A percentile compares a stretch with the other conserved stretches of the same genome.
Conservation (phyloP, 2,329 filamentous ascomycete species). For the Sporothrix brunneoviolacea region DNA sequence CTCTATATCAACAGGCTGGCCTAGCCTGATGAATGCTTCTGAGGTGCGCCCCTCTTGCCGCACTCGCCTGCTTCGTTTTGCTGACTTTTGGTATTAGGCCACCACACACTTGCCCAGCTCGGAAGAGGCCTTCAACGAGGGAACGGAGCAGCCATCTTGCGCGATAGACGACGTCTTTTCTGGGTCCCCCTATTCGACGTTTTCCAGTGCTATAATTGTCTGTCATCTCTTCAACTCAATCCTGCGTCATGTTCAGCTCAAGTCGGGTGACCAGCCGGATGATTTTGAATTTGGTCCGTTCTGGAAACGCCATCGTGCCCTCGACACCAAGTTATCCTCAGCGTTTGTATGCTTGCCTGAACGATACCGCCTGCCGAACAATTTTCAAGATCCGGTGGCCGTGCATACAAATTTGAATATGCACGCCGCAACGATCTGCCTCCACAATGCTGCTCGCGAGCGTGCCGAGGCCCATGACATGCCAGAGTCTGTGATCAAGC, state of each 20-base stretch:
- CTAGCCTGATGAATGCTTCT: conserved; percentile 66
- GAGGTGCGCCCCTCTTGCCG: conserved; percentile 43
- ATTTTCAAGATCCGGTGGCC: conserved; percentile 62
- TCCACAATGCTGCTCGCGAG: conserved; percentile 83
- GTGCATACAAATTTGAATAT: conserved; percentile 84
- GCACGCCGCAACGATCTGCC: conserved; percentile 78
- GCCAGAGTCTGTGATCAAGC: conserved; percentile 55
- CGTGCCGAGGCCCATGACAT: conserved; percentile 69
- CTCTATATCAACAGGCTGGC: conserved; percentile 86
- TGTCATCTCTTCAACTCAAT: conserved; percentile 77
- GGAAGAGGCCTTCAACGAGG: conserved; percentile 67
- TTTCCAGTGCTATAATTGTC: conserved; percentile 66
- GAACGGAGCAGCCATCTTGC: conserved; percentile 54
- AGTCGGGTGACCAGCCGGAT: conserved; percentile 62
- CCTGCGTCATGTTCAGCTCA: conserved; percentile 70
- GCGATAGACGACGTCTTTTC: conserved; percentile 59
- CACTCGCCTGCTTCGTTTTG: not conserved
- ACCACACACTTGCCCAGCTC: conserved; percentile 72
- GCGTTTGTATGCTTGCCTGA: conserved; percentile 74
- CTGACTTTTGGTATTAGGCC: conserved; percentile 38
- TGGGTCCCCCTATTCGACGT: conserved; percentile 58
- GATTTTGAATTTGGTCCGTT: conserved; percentile 70
- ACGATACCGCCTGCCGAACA: conserved; percentile 62
- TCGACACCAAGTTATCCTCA: conserved; percentile 75
- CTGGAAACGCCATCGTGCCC: conserved; percentile 76